These are phyloP conservation scores for Hyaloscypha variabilis DNA, from an alignment of 495 filamentous ascomycete species.

Conservation along the genomic window DNA sequence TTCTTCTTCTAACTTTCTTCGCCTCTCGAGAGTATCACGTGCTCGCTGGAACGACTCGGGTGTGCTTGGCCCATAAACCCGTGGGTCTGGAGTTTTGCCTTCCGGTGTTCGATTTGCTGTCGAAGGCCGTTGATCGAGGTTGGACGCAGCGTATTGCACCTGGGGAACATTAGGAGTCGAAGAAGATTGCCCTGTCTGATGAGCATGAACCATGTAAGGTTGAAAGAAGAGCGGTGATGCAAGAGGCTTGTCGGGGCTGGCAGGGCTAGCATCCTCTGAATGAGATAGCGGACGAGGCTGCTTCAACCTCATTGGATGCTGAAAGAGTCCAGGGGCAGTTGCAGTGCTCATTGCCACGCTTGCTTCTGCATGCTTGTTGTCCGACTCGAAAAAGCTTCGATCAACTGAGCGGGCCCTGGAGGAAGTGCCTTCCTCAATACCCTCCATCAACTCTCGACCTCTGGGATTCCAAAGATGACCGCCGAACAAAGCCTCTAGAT, in stretches of 20 bases:
- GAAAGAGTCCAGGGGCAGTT: conserved; percentile 30
- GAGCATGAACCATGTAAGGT: conserved; percentile 35
- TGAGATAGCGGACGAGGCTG: conserved; percentile 27
- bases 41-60: conserved; percentile 32
- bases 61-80: conserved; percentile 31
- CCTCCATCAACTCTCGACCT: conserved; percentile 29
- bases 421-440: conserved; percentile 38
- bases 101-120: conserved; percentile 28
- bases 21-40: conserved; percentile 34
- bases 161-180: conserved; percentile 51
- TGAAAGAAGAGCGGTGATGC: conserved; percentile 42
- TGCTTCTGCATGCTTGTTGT: conserved; percentile 65
- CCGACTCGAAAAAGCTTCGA: conserved; percentile 51
- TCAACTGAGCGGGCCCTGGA: conserved; percentile 59
- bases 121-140: conserved; percentile 30
- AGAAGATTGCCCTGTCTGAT: conserved; percentile 43
- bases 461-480: conserved; percentile 37
- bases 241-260: conserved; percentile 27
- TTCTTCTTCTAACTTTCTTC: conserved; percentile 28
- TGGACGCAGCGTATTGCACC: conserved; percentile 21
- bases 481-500: conserved; percentile 58
- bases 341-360: conserved; percentile 38
- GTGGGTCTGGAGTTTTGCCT: conserved; percentile 35
- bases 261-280: conserved; percentile 23
- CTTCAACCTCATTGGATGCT: conserved; percentile 13